Percentiles rank a stretch among this genome's conserved stretches.
phyloP scores from a whole-genome alignment of 2,329 filamentous ascomycete species.

The Fusarium udum region DNA sequence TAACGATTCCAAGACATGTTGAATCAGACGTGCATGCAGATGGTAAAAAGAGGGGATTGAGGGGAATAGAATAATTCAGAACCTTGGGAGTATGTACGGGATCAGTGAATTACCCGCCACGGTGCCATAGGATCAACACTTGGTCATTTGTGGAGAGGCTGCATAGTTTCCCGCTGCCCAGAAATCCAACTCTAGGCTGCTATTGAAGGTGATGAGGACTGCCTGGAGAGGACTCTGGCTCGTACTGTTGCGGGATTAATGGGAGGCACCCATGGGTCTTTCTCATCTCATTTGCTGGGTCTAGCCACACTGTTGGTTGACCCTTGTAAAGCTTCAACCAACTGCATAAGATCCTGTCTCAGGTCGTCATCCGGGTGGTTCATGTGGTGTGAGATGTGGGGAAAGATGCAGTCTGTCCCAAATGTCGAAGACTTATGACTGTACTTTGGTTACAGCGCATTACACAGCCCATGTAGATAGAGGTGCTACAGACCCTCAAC shows the following conservation, averaged over 20 bases:
- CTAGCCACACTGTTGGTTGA: background rate
- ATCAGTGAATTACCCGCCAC: background rate
- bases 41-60: background rate
- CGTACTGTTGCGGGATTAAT: too few relatives aligned
- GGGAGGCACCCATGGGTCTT: accelerated
- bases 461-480: accelerated
- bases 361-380: background rate
- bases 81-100: background rate
- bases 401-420: background rate
- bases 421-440: background rate
- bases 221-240: background rate
- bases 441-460: accelerated
- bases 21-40: accelerated
- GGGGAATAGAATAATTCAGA: background rate
- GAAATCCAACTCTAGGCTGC: background rate
- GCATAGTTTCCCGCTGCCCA: accelerated
- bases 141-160: background rate
- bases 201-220: accelerated
- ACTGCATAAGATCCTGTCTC: background rate
- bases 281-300: background rate
- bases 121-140: background rate
- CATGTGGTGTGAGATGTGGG: background rate
- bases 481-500: accelerated
- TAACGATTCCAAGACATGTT: slow-evolving; percentile 12
- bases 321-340: background rate